These are phyloP conservation scores for Sphagnum fallax DNA, from an alignment of 228 moss, liverwort and hornwort genomes.

Conservation along the genomic window DNA sequence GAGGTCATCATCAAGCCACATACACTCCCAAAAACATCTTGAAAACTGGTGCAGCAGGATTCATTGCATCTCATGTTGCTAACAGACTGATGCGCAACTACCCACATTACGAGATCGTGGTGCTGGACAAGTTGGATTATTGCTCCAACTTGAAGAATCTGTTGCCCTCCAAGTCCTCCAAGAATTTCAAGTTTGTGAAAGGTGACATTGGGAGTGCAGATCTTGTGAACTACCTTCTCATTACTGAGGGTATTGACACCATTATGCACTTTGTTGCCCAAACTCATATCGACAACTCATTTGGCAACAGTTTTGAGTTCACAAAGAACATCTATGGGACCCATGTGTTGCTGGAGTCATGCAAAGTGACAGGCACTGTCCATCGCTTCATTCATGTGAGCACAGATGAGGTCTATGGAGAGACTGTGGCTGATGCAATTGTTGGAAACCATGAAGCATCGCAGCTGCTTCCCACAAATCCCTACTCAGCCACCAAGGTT, in stretches of 20 bases:
- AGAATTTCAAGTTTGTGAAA: slow-evolving; percentile 82
- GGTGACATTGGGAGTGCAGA: slow-evolving; percentile 82
- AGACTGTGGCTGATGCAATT: slow-evolving; percentile 77
- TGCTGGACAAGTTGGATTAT: slow-evolving; percentile 85
- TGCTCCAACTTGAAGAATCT: slow-evolving; percentile 83
- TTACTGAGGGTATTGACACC: slow-evolving; percentile 76
- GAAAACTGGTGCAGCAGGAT: slow-evolving; percentile 76
- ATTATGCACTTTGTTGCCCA: slow-evolving; percentile 93
- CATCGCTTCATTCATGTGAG: slow-evolving; percentile 82
- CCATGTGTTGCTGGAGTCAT: slow-evolving; percentile 77
- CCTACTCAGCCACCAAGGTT: slow-evolving; percentile 81
- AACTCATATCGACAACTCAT: slow-evolving; percentile 85
- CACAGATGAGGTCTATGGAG: slow-evolving; percentile 83
- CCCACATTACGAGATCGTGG: slow-evolving; percentile 76
- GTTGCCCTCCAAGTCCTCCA: slow-evolving; percentile 43
- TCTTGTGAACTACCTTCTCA: slow-evolving; percentile 69
- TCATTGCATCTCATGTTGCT: slow-evolving; percentile 79
- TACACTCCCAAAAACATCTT: slow-evolving; percentile 74
- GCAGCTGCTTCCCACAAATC: slow-evolving; percentile 74
- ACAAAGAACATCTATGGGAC: slow-evolving; percentile 91
- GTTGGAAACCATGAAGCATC: slow-evolving; percentile 89
- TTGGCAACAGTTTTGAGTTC: slow-evolving; percentile 86
- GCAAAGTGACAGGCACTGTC: slow-evolving; percentile 70
- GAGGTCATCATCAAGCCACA: neutral
- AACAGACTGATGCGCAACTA: slow-evolving; percentile 72